Conservation (phyloP, 345 rosid genomes). For the Streptanthus diversifolius region DNA sequence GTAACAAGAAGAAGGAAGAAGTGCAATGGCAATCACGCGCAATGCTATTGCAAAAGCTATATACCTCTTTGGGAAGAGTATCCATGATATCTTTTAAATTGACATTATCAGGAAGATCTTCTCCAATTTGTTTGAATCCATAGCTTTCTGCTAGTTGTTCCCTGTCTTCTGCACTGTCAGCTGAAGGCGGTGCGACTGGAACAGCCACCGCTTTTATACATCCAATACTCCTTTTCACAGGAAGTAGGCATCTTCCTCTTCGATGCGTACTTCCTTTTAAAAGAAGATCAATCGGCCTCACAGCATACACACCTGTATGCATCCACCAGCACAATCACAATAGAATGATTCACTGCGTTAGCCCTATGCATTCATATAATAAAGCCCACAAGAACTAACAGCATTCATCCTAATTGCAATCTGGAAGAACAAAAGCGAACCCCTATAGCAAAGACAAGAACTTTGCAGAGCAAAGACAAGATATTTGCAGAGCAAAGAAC, state of each 20-base stretch:
- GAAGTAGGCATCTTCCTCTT: conserved; percentile 27
- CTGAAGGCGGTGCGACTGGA: conserved; percentile 57
- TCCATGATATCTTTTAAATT: conserved; percentile 69
- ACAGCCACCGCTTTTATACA: conserved; percentile 58
- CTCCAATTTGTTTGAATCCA: conserved; percentile 86
- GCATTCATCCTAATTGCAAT: conserved; percentile 11
- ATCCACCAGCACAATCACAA: conserved; percentile 25
- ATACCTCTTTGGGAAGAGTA: conserved; percentile 84
- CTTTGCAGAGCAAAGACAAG: background rate
- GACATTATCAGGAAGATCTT: conserved; percentile 74
- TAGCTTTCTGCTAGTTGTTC: conserved; percentile 66
- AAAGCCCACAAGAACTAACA: background rate
- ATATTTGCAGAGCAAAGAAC: background rate
- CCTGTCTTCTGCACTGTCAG: conserved; percentile 55
- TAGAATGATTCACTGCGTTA: background rate
- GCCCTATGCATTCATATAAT: background rate
- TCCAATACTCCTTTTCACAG: conserved; percentile 34
- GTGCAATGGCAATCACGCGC: background rate
- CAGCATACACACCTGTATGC: conserved; percentile 44
- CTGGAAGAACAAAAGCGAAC: background rate
- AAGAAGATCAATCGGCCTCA: conserved; percentile 45
- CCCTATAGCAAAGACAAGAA: background rate
- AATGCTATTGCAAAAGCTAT: background rate
- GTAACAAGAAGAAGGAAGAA: background rate
- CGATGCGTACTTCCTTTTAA: conserved; percentile 38